A percentile compares a stretch with the other conserved stretches of the same genome.
phyloP scores from a whole-genome alignment of 805 yeast genomes.

The Jamesozyma spencerorum region DNA sequence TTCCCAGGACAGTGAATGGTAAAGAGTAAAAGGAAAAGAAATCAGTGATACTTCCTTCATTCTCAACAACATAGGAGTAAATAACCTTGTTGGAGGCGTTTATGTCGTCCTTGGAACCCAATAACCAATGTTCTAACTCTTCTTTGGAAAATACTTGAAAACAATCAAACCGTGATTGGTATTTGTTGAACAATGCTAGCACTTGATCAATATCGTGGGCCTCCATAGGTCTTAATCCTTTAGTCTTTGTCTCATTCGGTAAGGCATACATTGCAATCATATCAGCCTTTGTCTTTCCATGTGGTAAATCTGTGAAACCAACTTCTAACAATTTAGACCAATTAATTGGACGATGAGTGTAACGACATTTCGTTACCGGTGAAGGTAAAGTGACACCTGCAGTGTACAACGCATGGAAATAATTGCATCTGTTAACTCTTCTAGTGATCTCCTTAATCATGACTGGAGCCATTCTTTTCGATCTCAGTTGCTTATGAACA shows the following conservation, averaged over 20 bases:
- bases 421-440: conserved; percentile 70
- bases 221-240: conserved; percentile 45
- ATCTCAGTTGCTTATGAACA: conserved; percentile 84
- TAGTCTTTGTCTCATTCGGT: conserved; percentile 42
- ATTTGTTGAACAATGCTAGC: conserved; percentile 46
- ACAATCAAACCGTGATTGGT: conserved; percentile 63
- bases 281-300: conserved; percentile 54
- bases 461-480: conserved; percentile 91
- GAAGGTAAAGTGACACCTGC: conserved; percentile 87
- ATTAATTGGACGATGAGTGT: conserved; percentile 87
- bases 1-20: conserved; percentile 74
- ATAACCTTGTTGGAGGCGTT: conserved; percentile 43
- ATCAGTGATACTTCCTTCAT: conserved; percentile 61
- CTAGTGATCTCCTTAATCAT: conserved; percentile 90
- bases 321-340: conserved; percentile 87
- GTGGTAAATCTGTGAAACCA: conserved; percentile 79
- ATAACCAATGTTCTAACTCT: conserved; percentile 69
- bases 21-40: conserved; percentile 82
- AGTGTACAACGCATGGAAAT: conserved; percentile 95
- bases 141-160: conserved; percentile 54
- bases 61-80: conserved; percentile 63
- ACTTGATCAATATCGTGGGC: conserved; percentile 58
- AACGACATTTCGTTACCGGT: conserved; percentile 83
- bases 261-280: conserved; percentile 63
- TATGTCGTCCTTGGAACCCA: conserved; percentile 39